Evolutionary conservation across 345 rosid species (phyloP), one percentile per base, ranked within the genome.

Genomic region (Euphorbia tirucalli): DNA sequence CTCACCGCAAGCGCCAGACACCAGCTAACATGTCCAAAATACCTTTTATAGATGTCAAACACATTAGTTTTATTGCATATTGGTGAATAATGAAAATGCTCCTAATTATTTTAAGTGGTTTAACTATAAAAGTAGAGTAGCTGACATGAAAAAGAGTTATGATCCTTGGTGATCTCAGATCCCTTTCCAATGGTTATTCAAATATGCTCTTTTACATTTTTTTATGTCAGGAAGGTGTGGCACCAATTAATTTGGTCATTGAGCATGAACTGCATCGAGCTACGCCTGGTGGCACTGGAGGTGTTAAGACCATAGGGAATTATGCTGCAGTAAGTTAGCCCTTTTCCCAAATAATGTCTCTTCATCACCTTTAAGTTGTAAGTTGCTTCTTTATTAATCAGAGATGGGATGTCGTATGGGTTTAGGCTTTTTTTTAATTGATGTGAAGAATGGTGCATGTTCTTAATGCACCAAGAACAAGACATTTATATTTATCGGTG

Each of bases 281-380:
- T 66, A 85, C 96, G 69, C 98, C 98, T 80, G 97, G 98, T 75
- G 98, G 96, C 67, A 94, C 98, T 19, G 97, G 98, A 66, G 88
- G 97, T 70, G 97, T 92, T 62, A 94, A 94, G 80, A 89, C 93
- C 52, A 94, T 94, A 7, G 98, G 98, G 65, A 94, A 94, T 59
- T 94, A 92, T 76, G 97, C 95, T 74, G 93, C 95, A 55, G 98
- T 94, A 84, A 78, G 86, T 71, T 19, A 46, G 27, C 44, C 69
- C n/a, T 35, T 15, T 30, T 31, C 13, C 48, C 50, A 15, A 30
- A 8, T 65, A 39, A 46, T 32, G 14, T 15, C 14, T 8, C 10
- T 35, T 15, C 52, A 48, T 28, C 39, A 43, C 31, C 22, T 46
- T 32, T n/a, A 27, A 7, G 49, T 2, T 55, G 18, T 11, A 21